Conservation (phyloP, 805 yeast genomes). For the Pichia cabralensis region DNA sequence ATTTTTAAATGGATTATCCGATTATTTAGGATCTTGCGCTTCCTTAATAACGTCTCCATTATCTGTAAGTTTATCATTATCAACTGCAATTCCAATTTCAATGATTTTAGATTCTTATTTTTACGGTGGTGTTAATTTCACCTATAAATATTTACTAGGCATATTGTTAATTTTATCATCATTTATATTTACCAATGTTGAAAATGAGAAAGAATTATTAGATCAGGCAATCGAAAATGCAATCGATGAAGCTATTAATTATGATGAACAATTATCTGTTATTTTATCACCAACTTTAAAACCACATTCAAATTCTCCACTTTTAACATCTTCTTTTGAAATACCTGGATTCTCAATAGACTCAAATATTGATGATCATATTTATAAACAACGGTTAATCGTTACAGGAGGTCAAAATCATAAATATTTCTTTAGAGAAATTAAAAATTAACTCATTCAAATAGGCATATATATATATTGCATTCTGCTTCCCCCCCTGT, state of each 20-base stretch:
- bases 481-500: no score
- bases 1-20: conserved; percentile 37
- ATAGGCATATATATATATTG: neutral
- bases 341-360: conserved; percentile 20
- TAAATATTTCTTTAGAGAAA: conserved; percentile 26
- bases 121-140: conserved; percentile 25
- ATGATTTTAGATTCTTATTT: conserved; percentile 35
- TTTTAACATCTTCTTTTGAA: conserved; percentile 2
- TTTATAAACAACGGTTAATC: conserved; percentile 16
- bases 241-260: conserved; percentile 35
- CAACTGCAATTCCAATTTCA: conserved; percentile 43
- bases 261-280: conserved; percentile 38
- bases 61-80: conserved; percentile 39
- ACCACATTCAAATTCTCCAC: neutral
- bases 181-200: conserved; percentile 36
- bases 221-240: conserved; percentile 39
- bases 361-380: conserved; percentile 1
- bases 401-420: conserved; percentile 28
- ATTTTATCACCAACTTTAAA: conserved; percentile 33
- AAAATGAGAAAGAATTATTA: conserved; percentile 35
- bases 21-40: conserved; percentile 40
- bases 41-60: conserved; percentile 45
- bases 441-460: conserved; percentile 1
- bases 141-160: conserved; percentile 33
- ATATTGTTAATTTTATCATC: conserved; percentile 37